Evolutionary conservation across 2,329 filamentous ascomycete genomes (phyloP).

Genomic region (Dendryphion nanum): DNA sequence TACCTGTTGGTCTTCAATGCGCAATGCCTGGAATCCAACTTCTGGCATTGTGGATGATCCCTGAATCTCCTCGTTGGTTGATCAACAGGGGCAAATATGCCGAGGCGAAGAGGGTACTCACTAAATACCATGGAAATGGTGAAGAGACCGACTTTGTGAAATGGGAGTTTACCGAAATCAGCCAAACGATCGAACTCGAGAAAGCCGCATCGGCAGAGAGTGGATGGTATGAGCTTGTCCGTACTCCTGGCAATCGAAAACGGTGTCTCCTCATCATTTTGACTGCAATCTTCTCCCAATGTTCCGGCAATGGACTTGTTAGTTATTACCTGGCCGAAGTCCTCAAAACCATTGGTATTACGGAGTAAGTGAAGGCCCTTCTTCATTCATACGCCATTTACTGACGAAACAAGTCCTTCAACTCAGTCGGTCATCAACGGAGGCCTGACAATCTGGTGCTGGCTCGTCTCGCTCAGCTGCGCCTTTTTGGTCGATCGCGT

Average conservation of each 20-base stretch:
- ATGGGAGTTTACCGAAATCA: constrained; percentile 59
- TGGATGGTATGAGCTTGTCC: constrained; percentile 1
- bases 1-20: not conserved
- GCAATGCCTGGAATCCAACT: not conserved
- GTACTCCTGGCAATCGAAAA: constrained; percentile 1
- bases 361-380: constrained; percentile 7
- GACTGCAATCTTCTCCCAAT: constrained; percentile 32
- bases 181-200: not conserved
- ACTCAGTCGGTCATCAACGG: constrained; percentile 39
- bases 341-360: constrained; percentile 38
- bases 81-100: constrained; percentile 62
- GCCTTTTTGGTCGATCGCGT: constrained; percentile 42
- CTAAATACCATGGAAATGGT: constrained; percentile 65
- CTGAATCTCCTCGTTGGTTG: constrained; percentile 51
- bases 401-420: constrained; percentile 3
- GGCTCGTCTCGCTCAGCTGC: constrained; percentile 32
- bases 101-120: constrained; percentile 60
- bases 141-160: constrained; percentile 57
- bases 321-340: constrained; percentile 37
- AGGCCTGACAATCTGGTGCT: constrained; percentile 41
- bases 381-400: too few species aligned
- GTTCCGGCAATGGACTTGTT: constrained; percentile 39
- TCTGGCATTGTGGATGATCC: not conserved
- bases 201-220: not conserved
- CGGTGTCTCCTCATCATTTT: constrained; percentile 36